Base-by-base conservation (phyloP, 1,139 yeast species). In the Saccharomyces pastorianus region DNA sequence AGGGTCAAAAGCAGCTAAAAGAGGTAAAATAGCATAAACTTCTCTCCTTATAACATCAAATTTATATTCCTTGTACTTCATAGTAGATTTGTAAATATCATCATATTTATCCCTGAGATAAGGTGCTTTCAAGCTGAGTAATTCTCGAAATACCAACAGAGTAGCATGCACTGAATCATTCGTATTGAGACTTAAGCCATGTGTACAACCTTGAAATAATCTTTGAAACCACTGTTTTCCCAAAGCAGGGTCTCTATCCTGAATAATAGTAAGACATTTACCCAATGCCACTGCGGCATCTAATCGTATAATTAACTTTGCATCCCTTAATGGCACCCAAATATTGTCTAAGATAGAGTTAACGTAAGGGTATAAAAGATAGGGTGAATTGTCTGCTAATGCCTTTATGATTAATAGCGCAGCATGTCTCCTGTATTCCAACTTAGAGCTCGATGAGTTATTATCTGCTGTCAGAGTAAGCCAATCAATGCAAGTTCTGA, bases 401-500 rank as follows among this genome's bases (percentile, higher is more conserved):
- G 97, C 87, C 13, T 86, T 81, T 49, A 93, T 80, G 55, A 90
- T 85, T 54, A 93, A 75, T 20, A 93, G 85, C 0, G 98, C 96
- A 0, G 97, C 96, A 69, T 90, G 96, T 59, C 96, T 80, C 64
- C 95, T 80, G 53, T 80, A 80, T 62, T 89, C 96, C 64, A 86
- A 91, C 61, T 88, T 84, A 61, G 85, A 91, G 51, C 81, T 83
- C 2, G 69, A 64, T 17, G 67, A 63, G 5, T 66, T 63, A 49
- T 61, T 66, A 55, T 69, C 72, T n/a, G 70, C 68, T 9, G 70
- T 63, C 25, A 85, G 77, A 55, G 87, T 91, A 38, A 93, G 77
- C 95, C 97, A 87, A 69, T 93, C 98, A 53, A 91, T 77, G 49
- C 96, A 90, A 54, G 90, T 78, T 65, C 87, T 88, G 11, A 95